Evolutionary conservation across 139 green algal genomes (phyloP).

Genomic region (Pleodorina starrii): DNA sequence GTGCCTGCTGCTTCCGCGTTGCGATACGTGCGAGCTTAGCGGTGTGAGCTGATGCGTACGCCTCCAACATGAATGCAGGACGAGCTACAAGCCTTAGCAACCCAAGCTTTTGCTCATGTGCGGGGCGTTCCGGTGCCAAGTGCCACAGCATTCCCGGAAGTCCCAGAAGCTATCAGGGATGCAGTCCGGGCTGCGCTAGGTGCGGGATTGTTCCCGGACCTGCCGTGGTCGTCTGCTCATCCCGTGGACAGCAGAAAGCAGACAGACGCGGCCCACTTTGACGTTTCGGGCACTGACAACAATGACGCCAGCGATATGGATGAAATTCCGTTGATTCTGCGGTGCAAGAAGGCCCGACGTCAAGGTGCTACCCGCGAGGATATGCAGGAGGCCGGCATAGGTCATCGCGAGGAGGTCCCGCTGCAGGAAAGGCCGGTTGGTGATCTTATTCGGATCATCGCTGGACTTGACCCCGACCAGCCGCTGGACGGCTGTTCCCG

Average conservation of each 20-base stretch:
- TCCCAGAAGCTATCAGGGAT: not conserved
- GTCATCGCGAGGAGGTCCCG: not conserved
- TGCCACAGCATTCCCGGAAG: not conserved
- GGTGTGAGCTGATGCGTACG: not conserved
- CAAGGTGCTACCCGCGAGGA: too few species aligned
- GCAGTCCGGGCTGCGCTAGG: not conserved
- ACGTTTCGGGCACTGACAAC: not conserved
- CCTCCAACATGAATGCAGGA: not conserved
- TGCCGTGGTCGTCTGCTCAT: not conserved
- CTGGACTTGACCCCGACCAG: not conserved
- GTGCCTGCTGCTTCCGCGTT: not conserved
- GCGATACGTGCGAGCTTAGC: too few species aligned
- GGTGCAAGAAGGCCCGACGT: not conserved
- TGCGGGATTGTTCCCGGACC: not conserved
- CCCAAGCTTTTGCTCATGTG: not conserved
- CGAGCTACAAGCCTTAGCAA: slow-evolving; percentile 14
- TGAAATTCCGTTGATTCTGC: not conserved
- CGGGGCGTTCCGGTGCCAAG: not conserved
- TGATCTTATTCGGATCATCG: not conserved
- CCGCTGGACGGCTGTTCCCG: not conserved
- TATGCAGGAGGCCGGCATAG: not conserved
- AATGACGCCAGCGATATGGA: not conserved
- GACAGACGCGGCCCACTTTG: not conserved
- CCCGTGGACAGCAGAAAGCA: not conserved
- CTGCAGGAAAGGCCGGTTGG: not conserved